Base-by-base conservation (phyloP, 257 asterid species). In the Mitragyna speciosa region DNA sequence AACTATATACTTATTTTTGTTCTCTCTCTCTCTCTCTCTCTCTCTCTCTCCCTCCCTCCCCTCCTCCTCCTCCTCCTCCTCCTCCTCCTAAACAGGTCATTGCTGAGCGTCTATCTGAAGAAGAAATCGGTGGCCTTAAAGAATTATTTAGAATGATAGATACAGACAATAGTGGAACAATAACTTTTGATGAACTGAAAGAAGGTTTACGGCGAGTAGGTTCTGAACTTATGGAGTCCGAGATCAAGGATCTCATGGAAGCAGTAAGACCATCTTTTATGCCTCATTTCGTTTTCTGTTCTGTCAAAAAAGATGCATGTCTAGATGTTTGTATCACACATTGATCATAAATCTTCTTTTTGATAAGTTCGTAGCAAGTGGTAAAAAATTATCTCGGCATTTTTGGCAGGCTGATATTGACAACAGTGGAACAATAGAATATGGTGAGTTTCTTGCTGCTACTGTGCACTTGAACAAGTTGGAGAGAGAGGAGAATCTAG, bases 381-480 rank as follows among this genome's bases (percentile, higher is more conserved):
- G 19, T 73, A 45, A 79, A 22, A 22, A 20, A 70, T n/a, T 52
- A 20, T 73, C 51, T 31, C 73, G 65, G 72, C 33, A 48, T 70
- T 52, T 68, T 76, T 88, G 85, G 71, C 88, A 95, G 98, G 98
- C 97, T 30, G 98, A 95, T 82, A 87, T 93, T 59, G 98, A 95
- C 78, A 93, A 95, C 89, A 95, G 90, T 59, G 98, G 98, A 69
- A 91, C 96, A 41, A 93, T 95, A 78, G 98, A 95, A 80, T 95
- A 95, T 58, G 98, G 98, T 71, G 98, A 95, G 91, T 95, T 95
- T 88, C 93, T 95, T 83, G 98, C 98, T 47, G 98, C 98, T 19
- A 95, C 97, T 1, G 92, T 95, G 67, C 98, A 95, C 88, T 84
- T 95, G 90, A 95, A 95, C 96, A 95, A 95, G 92, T 78, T 95